These are phyloP conservation scores for Aureobasidium sp. DNA, from an alignment of 2,329 filamentous ascomycete genomes.

Conservation along the genomic window DNA sequence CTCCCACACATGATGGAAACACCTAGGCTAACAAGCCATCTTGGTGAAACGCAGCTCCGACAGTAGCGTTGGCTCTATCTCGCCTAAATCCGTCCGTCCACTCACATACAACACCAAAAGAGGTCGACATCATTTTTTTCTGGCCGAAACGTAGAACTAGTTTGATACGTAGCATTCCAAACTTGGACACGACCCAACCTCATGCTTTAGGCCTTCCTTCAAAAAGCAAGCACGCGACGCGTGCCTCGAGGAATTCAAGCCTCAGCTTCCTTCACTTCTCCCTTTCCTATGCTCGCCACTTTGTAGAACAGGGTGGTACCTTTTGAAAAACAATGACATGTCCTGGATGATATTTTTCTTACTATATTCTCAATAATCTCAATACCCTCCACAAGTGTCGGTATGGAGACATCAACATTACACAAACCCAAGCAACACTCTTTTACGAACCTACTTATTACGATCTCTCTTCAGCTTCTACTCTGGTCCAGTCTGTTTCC, in stretches of 20 bases:
- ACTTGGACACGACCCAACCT: neutral
- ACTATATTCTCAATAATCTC: neutral
- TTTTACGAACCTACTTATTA: neutral
- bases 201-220: neutral
- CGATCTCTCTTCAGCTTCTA: constrained; percentile 1
- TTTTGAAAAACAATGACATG: neutral
- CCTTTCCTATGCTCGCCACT: neutral
- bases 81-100: neutral
- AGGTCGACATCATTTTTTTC: neutral
- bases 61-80: neutral
- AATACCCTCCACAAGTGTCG: neutral
- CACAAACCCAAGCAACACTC: neutral
- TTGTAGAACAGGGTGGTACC: neutral
- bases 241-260: constrained; percentile 6
- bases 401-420: neutral
- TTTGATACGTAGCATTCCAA: neutral
- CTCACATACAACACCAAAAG: neutral
- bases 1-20: neutral
- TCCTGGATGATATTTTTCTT: neutral
- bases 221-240: constrained; percentile 10
- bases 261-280: neutral
- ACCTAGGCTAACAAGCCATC: neutral
- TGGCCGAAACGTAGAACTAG: neutral
- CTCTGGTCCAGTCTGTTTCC: neutral
- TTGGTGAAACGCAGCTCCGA: constrained; percentile 3